Evolutionary conservation across 129 eudicot genomes (phyloP), one percentile per base, ranked within the genome.

Genomic region (Artemisia annua): DNA sequence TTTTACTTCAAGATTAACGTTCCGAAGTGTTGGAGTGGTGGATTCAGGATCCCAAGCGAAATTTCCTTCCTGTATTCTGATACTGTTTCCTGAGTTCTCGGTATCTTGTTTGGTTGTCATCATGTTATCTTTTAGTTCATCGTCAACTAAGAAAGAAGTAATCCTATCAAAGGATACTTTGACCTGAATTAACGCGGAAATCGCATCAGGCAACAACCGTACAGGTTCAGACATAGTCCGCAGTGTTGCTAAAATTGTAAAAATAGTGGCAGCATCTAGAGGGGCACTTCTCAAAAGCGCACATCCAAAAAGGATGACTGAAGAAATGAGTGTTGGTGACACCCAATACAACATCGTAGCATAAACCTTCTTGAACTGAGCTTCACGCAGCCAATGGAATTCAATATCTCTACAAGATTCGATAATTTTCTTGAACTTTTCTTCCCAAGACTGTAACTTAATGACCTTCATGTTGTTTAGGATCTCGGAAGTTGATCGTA

Each of bases 401-500:
- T 89, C 96, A 11, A 4, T 67, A n/a, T 83, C 81, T 75, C 96
- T 72, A 14, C 51, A 79, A 35, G 86, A 83, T 63, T 84, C 85
- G 1, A 83, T 48, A 61, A 79, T 3, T 24, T 71, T 81, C 80
- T 75, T 80, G 83, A 89, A 92, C 0, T 82, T 79, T 54, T 78
- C 87, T 66, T 92, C 98, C 98, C 96, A 92, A 7, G 95, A 86
- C 70, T 89, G 96, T 70, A 87, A 69, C 86, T 92, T 92, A 19
- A 89, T 87, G 16, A 92, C 83, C 64, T 87, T 89, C 95, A 92
- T 92, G 72, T 78, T 92, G 79, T 89, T 89, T 26, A 92, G 75
- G 56, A 89, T 79, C 80, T 92, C 98, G 2, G 98, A 87, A 52
- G 82, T 80, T 56, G 91, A 82, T 78, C 91, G 71, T 39, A 92